These are phyloP conservation scores for Marasmius tenuissimus DNA, from an alignment of 1,284 basidiomycete genomes.

Conservation along the genomic window DNA sequence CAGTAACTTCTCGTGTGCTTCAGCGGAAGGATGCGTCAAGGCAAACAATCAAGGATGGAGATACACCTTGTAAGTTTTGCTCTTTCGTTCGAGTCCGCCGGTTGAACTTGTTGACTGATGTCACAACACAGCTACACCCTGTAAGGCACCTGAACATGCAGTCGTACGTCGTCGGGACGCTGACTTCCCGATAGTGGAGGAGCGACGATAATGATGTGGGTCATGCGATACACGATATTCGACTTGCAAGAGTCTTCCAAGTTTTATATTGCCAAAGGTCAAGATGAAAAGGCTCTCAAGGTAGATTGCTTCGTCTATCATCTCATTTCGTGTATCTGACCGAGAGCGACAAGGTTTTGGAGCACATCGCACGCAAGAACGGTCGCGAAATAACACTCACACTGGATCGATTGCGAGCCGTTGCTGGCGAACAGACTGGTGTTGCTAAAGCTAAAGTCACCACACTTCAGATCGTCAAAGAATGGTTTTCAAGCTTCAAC, in stretches of 20 bases:
- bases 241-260: conserved; percentile 62
- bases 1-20: conserved; percentile 45
- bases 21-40: conserved; percentile 38
- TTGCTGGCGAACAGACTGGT: conserved; percentile 23
- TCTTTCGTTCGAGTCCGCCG: neutral
- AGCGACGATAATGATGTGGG: conserved; percentile 45
- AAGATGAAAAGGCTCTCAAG: conserved; percentile 55
- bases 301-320: conserved; percentile 24
- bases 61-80: conserved; percentile 53
- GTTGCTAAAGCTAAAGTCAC: conserved; percentile 21
- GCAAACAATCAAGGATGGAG: conserved; percentile 61
- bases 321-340: neutral
- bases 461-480: conserved; percentile 32
- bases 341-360: conserved; percentile 33
- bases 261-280: conserved; percentile 54
- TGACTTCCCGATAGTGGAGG: conserved; percentile 32
- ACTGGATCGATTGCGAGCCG: conserved; percentile 40
- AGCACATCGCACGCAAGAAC: conserved; percentile 53
- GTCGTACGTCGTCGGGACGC: conserved; percentile 5
- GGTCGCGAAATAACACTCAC: conserved; percentile 45
- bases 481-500: conserved; percentile 38
- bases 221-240: conserved; percentile 45
- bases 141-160: conserved; percentile 24
- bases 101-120: conserved; percentile 1
- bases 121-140: conserved; percentile 33